These are phyloP conservation scores for Elongisporangium anandrum DNA, from an alignment of 352 stramenopile genomes.

Conservation along the genomic window DNA sequence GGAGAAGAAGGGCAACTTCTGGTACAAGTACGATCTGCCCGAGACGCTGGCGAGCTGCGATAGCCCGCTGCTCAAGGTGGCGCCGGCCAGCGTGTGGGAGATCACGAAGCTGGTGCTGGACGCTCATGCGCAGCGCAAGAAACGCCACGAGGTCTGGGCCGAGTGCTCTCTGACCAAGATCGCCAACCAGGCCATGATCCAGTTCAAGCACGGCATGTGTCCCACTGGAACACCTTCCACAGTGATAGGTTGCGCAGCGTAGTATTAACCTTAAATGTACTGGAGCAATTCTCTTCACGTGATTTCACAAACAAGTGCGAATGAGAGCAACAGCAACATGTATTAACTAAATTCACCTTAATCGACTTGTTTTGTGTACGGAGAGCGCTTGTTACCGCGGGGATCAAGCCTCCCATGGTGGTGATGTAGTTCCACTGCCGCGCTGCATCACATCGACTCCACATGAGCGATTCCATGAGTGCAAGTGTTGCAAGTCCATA, in stretches of 20 bases:
- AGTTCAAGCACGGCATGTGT: conserved; percentile 40
- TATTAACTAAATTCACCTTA: too few relatives aligned
- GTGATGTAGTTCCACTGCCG: too few relatives aligned
- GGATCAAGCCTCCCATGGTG: too few relatives aligned
- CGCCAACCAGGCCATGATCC: conserved; percentile 39
- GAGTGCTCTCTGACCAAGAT: conserved; percentile 38
- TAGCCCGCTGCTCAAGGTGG: conserved; percentile 32
- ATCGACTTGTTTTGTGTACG: too few relatives aligned
- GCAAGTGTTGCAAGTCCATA: too few relatives aligned
- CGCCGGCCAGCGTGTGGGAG: conserved; percentile 35
- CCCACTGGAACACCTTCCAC: conserved; percentile 34
- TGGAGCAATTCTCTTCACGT: not conserved
- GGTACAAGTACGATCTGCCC: conserved; percentile 57
- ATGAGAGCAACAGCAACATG: too few relatives aligned
- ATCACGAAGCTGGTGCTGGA: conserved; percentile 7
- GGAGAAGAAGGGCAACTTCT: conserved; percentile 35
- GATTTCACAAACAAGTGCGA: too few relatives aligned
- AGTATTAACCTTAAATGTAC: not conserved
- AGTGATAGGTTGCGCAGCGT: conserved; percentile 6
- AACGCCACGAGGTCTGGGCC: conserved; percentile 37
- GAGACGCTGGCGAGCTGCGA: conserved; percentile 39
- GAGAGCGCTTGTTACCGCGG: too few relatives aligned
- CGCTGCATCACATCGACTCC: too few relatives aligned
- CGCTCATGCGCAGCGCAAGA: conserved; percentile 5
- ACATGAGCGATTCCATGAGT: too few relatives aligned